A percentile compares a stretch with the other conserved stretches of the same genome.
Conservation (phyloP, 495 filamentous ascomycete genomes). For the Penicillium silybi region DNA sequence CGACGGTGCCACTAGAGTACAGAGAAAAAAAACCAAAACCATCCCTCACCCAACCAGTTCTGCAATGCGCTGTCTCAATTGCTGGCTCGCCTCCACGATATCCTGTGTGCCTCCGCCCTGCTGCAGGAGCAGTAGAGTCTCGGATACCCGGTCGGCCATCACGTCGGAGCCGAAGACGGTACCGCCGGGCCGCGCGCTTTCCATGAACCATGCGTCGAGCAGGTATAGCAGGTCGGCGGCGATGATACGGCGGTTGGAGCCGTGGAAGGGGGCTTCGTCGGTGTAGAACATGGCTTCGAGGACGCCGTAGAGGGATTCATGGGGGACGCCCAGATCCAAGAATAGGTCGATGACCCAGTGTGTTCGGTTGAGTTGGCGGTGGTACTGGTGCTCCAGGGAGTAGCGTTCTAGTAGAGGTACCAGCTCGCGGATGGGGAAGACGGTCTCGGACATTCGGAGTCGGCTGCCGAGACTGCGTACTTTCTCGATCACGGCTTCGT, state of each 20-base stretch:
- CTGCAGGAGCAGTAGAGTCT: constrained; percentile 44
- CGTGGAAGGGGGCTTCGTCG: constrained; percentile 79
- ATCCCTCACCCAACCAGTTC: constrained; percentile 1
- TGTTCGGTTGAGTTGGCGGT: constrained; percentile 50
- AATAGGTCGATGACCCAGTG: constrained; percentile 84
- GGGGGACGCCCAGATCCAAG: constrained; percentile 67
- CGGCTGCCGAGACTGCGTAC: constrained; percentile 74
- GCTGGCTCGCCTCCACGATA: not conserved
- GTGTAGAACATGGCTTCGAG: constrained; percentile 81
- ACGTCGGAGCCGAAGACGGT: constrained; percentile 51
- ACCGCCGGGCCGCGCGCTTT: constrained; percentile 52
- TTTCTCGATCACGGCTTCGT: constrained; percentile 71
- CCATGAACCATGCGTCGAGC: constrained; percentile 57
- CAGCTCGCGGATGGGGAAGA: constrained; percentile 67
- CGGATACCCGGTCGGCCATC: constrained; percentile 42
- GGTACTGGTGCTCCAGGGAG: constrained; percentile 65
- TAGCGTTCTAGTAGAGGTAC: constrained; percentile 76
- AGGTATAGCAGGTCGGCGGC: constrained; percentile 62
- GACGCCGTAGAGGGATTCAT: constrained; percentile 68
- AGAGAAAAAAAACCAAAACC: not conserved
- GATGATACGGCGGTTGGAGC: constrained; percentile 54
- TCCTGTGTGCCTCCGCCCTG: constrained; percentile 19
- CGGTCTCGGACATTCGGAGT: constrained; percentile 69
- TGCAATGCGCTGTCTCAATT: constrained; percentile 1
- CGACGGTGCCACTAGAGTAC: not conserved